Evolutionary conservation across 352 stramenopile species (phyloP).

Genomic region (Globisporangium paddicum): DNA sequence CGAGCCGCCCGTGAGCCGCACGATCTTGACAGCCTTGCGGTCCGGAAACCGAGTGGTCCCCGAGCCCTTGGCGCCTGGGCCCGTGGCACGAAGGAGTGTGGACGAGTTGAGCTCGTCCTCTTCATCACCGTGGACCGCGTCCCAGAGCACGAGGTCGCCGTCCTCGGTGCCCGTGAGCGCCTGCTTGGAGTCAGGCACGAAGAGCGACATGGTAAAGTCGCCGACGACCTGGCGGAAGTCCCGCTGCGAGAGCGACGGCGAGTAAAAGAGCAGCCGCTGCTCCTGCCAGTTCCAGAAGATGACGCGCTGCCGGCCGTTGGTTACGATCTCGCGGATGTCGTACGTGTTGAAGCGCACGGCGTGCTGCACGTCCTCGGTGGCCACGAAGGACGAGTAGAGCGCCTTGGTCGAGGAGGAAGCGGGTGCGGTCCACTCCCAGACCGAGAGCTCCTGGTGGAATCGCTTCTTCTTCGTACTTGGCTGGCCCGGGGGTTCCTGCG

Average conservation of each 20-base stretch:
- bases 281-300: slow-evolving; percentile 90
- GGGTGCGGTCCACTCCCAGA: slow-evolving; percentile 86
- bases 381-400: slow-evolving; percentile 62
- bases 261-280: slow-evolving; percentile 78
- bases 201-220: slow-evolving; percentile 83
- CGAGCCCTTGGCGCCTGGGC: background rate
- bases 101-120: slow-evolving; percentile 21
- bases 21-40: slow-evolving; percentile 81
- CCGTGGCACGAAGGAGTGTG: slow-evolving; percentile 1
- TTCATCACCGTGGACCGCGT: slow-evolving; percentile 32
- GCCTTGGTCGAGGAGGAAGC: slow-evolving; percentile 14
- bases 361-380: slow-evolving; percentile 70
- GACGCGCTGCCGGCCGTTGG: slow-evolving; percentile 79
- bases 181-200: slow-evolving; percentile 80
- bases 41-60: slow-evolving; percentile 45
- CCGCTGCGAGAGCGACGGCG: slow-evolving; percentile 72
- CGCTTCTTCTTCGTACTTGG: slow-evolving; percentile 10
- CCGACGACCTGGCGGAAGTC: slow-evolving; percentile 82
- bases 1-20: slow-evolving; percentile 49
- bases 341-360: slow-evolving; percentile 88
- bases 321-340: slow-evolving; percentile 87
- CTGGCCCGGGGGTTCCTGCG: slow-evolving; percentile 1
- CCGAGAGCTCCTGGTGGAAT: slow-evolving; percentile 71
- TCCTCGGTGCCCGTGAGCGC: slow-evolving; percentile 84
- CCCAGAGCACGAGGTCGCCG: slow-evolving; percentile 88